These are phyloP conservation scores for Euptelea pleiosperma DNA, from an alignment of 164 flowering plant genomes.

Conservation along the genomic window DNA sequence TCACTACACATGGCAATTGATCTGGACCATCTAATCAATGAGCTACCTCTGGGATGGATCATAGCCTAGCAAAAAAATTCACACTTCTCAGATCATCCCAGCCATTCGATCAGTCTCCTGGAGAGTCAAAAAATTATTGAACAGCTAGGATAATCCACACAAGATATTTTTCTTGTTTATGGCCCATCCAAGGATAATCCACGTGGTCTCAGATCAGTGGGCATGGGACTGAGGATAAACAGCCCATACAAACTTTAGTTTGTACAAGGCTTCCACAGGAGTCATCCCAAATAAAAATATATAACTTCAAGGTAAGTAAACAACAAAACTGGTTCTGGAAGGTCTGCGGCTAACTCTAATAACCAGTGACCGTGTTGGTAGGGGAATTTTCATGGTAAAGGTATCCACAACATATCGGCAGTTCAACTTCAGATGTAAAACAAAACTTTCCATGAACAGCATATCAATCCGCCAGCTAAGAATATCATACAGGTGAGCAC, in stretches of 20 bases:
- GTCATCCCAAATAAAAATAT: neutral
- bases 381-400: constrained; percentile 28
- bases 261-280: neutral
- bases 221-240: neutral
- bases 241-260: neutral
- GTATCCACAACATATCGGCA: constrained; percentile 40
- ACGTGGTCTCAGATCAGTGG: constrained; percentile 7
- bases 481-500: constrained; percentile 73
- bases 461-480: constrained; percentile 86
- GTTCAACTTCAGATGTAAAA: constrained; percentile 62
- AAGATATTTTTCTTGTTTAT: neutral
- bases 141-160: neutral
- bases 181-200: constrained; percentile 3
- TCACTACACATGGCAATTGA: neutral
- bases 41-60: neutral
- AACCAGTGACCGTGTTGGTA: constrained; percentile 25
- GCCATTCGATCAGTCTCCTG: neutral
- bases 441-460: constrained; percentile 75
- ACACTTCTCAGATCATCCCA: neutral
- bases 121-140: too few species aligned
- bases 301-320: neutral
- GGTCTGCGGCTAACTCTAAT: constrained; percentile 27
- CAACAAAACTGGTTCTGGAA: constrained; percentile 7
- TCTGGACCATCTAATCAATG: constrained; percentile 1
- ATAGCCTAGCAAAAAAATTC: neutral